A percentile compares a stretch with the other conserved stretches of the same genome.
phyloP scores from a whole-genome alignment of 2,329 filamentous ascomycete genomes.

The Neophaeococcomyces aloes region DNA sequence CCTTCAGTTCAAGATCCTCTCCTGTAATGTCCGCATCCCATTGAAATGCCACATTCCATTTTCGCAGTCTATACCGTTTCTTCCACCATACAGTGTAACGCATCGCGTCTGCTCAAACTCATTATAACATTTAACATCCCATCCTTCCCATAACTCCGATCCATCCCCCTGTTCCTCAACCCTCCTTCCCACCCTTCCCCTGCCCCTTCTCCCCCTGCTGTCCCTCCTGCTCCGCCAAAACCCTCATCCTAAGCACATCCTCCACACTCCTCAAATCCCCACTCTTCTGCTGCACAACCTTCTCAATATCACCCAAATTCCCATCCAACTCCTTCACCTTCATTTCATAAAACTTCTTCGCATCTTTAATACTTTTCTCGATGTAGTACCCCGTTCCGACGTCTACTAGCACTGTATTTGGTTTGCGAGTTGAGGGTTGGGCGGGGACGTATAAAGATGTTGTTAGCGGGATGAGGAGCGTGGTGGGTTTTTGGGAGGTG shows the following conservation, averaged over 20 bases:
- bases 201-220: constrained; percentile 6
- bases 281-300: constrained; percentile 63
- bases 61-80: too few relatives aligned
- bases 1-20: too few relatives aligned
- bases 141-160: too few relatives aligned
- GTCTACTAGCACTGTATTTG: constrained; percentile 71
- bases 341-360: constrained; percentile 54
- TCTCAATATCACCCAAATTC: constrained; percentile 58
- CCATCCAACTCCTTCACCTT: constrained; percentile 57
- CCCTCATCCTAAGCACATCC: constrained; percentile 54
- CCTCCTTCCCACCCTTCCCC: constrained; percentile 18
- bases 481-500: constrained; percentile 25
- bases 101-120: too few relatives aligned
- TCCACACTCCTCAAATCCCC: constrained; percentile 78
- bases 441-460: constrained; percentile 91
- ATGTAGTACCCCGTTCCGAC: constrained; percentile 90
- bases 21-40: too few relatives aligned
- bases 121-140: too few relatives aligned
- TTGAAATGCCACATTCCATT: too few relatives aligned
- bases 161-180: constrained; percentile 21
- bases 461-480: constrained; percentile 89
- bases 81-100: too few relatives aligned
- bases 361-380: constrained; percentile 63
- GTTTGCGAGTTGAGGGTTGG: constrained; percentile 53
- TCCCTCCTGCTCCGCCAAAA: constrained; percentile 35